Evolutionary conservation across 352 stramenopile species (phyloP).

Genomic region (Phytophthora citricola): DNA sequence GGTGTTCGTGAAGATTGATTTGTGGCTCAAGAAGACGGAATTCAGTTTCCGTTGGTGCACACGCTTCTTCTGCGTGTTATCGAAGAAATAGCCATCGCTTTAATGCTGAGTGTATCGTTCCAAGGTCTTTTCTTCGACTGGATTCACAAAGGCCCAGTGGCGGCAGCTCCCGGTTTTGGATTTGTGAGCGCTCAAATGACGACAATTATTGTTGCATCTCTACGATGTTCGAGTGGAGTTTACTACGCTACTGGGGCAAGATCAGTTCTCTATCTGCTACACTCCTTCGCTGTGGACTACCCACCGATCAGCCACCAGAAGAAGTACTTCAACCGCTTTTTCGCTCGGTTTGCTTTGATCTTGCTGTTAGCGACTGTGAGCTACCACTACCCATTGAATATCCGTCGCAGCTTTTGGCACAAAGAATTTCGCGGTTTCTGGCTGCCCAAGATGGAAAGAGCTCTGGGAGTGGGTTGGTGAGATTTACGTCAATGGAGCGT

Average conservation of each 20-base stretch:
- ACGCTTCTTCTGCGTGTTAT: constrained; percentile 35
- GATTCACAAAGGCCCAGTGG: constrained; percentile 23
- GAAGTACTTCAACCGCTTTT: constrained; percentile 42
- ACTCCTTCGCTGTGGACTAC: constrained; percentile 34
- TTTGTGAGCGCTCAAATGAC: constrained; percentile 30
- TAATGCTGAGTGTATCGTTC: constrained; percentile 34
- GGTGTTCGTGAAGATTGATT: constrained; percentile 34
- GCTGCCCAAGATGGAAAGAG: constrained; percentile 12
- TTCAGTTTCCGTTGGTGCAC: constrained; percentile 28
- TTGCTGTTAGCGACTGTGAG: constrained; percentile 18
- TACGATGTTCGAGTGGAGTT: constrained; percentile 36
- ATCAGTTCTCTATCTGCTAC: constrained; percentile 38
- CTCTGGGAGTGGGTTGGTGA: constrained; percentile 10
- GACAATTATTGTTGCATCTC: constrained; percentile 28
- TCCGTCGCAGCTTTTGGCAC: constrained; percentile 6
- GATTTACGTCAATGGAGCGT: constrained; percentile 22
- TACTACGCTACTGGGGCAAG: constrained; percentile 34
- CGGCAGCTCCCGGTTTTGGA: constrained; percentile 12
- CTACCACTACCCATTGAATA: constrained; percentile 7
- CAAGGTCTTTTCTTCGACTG: constrained; percentile 36
- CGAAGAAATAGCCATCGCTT: constrained; percentile 31
- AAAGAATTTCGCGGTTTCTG: constrained; percentile 12
- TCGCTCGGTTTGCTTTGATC: constrained; percentile 37
- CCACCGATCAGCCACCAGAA: constrained; percentile 25
- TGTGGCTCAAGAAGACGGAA: constrained; percentile 26